Conservation (phyloP, 78 protist species). For the Cavenderia fasciculata region DNA sequence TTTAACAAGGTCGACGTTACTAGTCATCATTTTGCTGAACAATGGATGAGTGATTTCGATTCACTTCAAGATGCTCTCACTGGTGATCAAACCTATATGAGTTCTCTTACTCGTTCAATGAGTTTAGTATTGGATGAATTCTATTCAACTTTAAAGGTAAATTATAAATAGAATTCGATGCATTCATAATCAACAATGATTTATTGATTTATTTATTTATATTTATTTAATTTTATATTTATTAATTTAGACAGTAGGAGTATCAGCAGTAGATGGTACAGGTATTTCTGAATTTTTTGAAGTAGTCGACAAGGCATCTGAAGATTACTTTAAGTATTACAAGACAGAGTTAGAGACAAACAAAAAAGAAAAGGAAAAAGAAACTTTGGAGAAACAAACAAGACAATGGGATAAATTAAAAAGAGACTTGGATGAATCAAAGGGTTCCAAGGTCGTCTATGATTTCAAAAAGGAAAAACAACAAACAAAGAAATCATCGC, state of each 20-base stretch:
- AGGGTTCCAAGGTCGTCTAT: conserved; percentile 77
- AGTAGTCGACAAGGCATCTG: conserved; percentile 61
- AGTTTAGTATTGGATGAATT: conserved; percentile 94
- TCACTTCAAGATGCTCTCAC: conserved; percentile 64
- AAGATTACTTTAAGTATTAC: conserved; percentile 80
- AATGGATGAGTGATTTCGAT: conserved; percentile 94
- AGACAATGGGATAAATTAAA: conserved; percentile 68
- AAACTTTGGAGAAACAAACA: conserved; percentile 14
- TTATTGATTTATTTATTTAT: background rate
- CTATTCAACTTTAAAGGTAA: conserved; percentile 68
- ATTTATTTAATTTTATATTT: background rate
- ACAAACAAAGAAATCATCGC: background rate
- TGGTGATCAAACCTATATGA: conserved; percentile 80
- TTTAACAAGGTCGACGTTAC: conserved; percentile 97
- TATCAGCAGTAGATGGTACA: conserved; percentile 90
- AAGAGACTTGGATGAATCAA: conserved; percentile 76
- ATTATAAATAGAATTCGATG: too few relatives aligned
- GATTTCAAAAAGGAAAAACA: conserved; percentile 34
- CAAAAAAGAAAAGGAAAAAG: conserved; percentile 24
- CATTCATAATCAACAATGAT: too few relatives aligned
- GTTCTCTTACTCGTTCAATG: conserved; percentile 86
- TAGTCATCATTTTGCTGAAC: conserved; percentile 48
- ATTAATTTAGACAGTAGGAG: conserved; percentile 69
- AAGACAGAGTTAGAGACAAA: conserved; percentile 66
- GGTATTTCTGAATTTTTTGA: conserved; percentile 88